Conservation (phyloP, 179 eudicot species). For the Amaranthus tricolor region DNA sequence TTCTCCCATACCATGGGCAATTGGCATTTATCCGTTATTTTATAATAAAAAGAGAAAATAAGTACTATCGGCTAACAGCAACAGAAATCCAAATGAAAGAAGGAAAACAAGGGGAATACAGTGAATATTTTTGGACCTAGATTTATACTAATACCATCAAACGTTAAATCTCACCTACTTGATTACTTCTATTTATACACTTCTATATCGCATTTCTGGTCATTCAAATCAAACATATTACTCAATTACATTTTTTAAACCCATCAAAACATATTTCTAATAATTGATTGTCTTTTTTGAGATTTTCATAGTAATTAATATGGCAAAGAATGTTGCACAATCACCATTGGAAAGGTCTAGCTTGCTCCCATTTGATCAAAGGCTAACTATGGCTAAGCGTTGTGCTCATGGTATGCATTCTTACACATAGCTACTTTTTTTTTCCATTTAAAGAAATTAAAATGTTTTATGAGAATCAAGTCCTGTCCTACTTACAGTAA, state of each 20-base stretch:
- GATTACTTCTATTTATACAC: background rate
- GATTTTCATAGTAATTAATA: background rate
- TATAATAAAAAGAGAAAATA: background rate
- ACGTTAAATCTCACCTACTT: slow-evolving; percentile 2
- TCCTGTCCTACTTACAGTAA: too few species aligned
- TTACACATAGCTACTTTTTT: too few species aligned
- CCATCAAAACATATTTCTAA: too few species aligned
- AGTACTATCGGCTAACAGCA: background rate
- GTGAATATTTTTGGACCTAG: background rate
- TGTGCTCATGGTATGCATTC: slow-evolving; percentile 59
- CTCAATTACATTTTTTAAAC: background rate
- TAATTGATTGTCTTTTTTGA: background rate
- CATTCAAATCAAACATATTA: background rate
- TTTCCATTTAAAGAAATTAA: background rate
- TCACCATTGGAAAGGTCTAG: slow-evolving; percentile 32
- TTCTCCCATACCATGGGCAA: background rate
- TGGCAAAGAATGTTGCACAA: slow-evolving; percentile 47
- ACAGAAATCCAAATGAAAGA: background rate
- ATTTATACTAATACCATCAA: slow-evolving; percentile 19
- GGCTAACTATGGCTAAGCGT: slow-evolving; percentile 77
- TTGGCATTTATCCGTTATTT: too few species aligned
- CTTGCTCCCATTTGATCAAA: slow-evolving; percentile 35
- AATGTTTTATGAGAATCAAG: too few species aligned
- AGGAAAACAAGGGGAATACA: slow-evolving; percentile 15
- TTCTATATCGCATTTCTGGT: background rate